Percentiles rank a stretch among this genome's conserved stretches.
Conservation (phyloP, 2,329 filamentous ascomycete species). For the Exophiala aquamarina region DNA sequence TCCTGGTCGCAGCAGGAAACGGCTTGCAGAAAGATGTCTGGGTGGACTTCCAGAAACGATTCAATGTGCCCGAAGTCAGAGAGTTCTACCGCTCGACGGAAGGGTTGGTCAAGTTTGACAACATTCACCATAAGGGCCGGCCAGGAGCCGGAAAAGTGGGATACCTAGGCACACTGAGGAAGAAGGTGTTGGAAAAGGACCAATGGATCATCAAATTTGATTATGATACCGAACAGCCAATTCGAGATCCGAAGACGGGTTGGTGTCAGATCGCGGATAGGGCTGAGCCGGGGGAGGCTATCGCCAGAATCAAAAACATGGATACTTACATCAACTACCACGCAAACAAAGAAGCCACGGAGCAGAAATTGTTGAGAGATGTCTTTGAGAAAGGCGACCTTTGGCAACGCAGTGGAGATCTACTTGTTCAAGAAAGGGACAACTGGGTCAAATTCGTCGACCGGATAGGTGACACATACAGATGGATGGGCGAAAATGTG, state of each 20-base stretch:
- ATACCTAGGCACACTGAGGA: constrained; percentile 43
- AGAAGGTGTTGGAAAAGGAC: constrained; percentile 45
- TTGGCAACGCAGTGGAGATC: constrained; percentile 80
- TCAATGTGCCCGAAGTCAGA: constrained; percentile 52
- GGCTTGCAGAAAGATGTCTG: constrained; percentile 50
- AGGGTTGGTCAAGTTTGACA: constrained; percentile 64
- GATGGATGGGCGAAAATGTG: constrained; percentile 74
- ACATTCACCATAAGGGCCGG: constrained; percentile 64
- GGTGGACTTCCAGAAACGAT: constrained; percentile 43
- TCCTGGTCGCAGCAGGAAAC: constrained; percentile 47
- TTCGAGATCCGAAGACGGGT: constrained; percentile 65
- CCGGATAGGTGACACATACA: constrained; percentile 54
- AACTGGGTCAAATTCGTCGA: constrained; percentile 79
- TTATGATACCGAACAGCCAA: constrained; percentile 65
- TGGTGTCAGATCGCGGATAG: constrained; percentile 64
- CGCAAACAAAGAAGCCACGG: constrained; percentile 68
- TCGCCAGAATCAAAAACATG: constrained; percentile 64
- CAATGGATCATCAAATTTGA: constrained; percentile 66
- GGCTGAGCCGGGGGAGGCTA: constrained; percentile 71
- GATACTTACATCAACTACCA: constrained; percentile 79
- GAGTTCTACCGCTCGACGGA: constrained; percentile 81
- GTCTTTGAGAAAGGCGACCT: constrained; percentile 74
- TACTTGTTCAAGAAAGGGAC: constrained; percentile 69
- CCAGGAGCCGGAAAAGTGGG: constrained; percentile 54
- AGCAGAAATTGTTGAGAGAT: constrained; percentile 70